These are phyloP conservation scores for Fusarium nelsonii DNA, from an alignment of 2,329 filamentous ascomycete genomes.

Conservation along the genomic window DNA sequence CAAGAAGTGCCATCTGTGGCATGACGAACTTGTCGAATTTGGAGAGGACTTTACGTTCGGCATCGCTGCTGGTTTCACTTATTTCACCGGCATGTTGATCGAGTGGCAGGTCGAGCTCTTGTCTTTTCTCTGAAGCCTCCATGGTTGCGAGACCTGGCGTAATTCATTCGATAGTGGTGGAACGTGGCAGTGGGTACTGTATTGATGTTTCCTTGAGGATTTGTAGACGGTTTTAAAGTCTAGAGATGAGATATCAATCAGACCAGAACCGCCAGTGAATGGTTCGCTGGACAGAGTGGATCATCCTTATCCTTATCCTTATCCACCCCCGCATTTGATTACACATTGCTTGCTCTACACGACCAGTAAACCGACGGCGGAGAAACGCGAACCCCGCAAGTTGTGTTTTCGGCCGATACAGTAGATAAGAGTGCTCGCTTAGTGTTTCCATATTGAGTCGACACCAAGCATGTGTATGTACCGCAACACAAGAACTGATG, in stretches of 20 bases:
- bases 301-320: slow-evolving; percentile 13
- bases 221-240: not conserved
- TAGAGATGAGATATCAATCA: not conserved
- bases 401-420: no score
- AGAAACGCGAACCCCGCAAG: not conserved
- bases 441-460: no score
- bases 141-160: not conserved
- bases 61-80: not conserved
- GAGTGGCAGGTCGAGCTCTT: not conserved
- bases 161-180: no score
- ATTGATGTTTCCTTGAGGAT: no score
- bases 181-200: no score
- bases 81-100: slow-evolving; percentile 6
- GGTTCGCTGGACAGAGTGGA: not conserved
- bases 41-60: slow-evolving; percentile 32
- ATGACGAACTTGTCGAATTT: slow-evolving; percentile 49
- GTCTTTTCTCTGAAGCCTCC: slow-evolving; percentile 8
- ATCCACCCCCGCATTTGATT: slow-evolving; percentile 28
- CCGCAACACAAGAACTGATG: no score
- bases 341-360: not conserved
- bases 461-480: no score
- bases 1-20: slow-evolving; percentile 45
- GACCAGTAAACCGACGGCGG: slow-evolving; percentile 10
- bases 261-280: not conserved
- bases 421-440: not conserved